A percentile compares a stretch with the other conserved stretches of the same genome.
These are phyloP conservation scores for Elongisporangium undulatum DNA, from an alignment of 352 stramenopile species.

Conservation along the genomic window DNA sequence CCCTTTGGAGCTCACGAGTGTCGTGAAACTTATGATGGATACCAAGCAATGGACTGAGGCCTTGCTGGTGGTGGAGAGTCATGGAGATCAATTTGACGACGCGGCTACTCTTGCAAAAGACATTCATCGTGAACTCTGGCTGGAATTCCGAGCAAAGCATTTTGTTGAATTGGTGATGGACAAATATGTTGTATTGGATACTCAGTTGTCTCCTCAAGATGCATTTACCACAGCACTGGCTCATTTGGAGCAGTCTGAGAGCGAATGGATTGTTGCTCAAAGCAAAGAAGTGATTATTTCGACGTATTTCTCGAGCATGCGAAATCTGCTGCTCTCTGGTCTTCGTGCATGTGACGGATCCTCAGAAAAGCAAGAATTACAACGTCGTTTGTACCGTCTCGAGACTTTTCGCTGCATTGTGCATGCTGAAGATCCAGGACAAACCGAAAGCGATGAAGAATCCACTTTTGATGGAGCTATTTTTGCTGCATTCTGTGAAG, in stretches of 20 bases:
- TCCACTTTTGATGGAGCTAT: constrained; percentile 13
- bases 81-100: neutral
- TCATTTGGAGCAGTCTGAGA: neutral
- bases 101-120: neutral
- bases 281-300: constrained; percentile 31
- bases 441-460: constrained; percentile 20
- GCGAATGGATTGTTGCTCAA: constrained; percentile 40
- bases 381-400: constrained; percentile 38
- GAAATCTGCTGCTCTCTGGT: constrained; percentile 46
- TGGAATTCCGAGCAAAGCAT: neutral
- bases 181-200: neutral
- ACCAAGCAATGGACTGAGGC: neutral
- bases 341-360: constrained; percentile 19
- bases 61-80: neutral
- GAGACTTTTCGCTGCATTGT: constrained; percentile 40
- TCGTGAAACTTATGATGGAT: neutral
- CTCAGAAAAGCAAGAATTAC: constrained; percentile 9
- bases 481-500: constrained; percentile 27
- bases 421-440: constrained; percentile 17
- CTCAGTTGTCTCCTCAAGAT: neutral
- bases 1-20: neutral
- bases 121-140: neutral
- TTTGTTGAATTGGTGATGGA: neutral
- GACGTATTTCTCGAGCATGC: constrained; percentile 49
- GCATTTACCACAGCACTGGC: neutral